Evolutionary conservation across 306 rosid species (phyloP).

Genomic region (Cyamopsis tetragonoloba): DNA sequence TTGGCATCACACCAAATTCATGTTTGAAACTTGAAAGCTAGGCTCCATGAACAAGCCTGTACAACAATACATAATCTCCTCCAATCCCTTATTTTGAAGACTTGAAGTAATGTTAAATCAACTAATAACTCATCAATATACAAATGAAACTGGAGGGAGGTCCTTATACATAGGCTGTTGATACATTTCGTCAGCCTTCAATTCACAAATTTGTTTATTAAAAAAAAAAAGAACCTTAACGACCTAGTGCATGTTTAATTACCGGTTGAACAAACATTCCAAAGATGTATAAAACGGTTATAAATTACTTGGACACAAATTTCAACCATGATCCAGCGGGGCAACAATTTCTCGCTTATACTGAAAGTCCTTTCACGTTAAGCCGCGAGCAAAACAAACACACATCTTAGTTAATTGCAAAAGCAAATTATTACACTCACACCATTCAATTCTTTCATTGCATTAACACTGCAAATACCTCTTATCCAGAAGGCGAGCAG

Average conservation of each 20-base stretch:
- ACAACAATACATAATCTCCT: not conserved
- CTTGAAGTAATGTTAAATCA: slow-evolving; percentile 5
- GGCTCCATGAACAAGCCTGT: slow-evolving; percentile 2
- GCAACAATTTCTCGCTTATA: too few relatives aligned
- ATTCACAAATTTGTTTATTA: too few relatives aligned
- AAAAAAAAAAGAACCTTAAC: too few relatives aligned
- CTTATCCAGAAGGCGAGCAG: not conserved
- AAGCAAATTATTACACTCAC: not conserved
- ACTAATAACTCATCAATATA: not conserved
- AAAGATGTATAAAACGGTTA: too few relatives aligned
- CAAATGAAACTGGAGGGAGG: slow-evolving; percentile 2
- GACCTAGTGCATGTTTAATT: too few relatives aligned
- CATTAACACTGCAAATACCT: not conserved
- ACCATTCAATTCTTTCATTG: not conserved
- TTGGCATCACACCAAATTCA: slow-evolving; percentile 25
- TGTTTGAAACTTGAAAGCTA: not conserved
- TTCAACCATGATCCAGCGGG: too few relatives aligned
- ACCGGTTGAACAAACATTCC: too few relatives aligned
- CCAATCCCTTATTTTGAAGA: not conserved
- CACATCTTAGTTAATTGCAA: slow-evolving; percentile 16
- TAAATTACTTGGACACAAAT: too few relatives aligned
- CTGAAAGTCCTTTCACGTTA: too few relatives aligned
- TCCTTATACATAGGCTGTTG: not conserved
- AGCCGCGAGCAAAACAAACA: too few relatives aligned
- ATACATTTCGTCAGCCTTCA: slow-evolving; percentile 10